These are phyloP conservation scores for Cardiosporidium cionae DNA, from an alignment of 169 alveolate genomes.

Conservation along the genomic window DNA sequence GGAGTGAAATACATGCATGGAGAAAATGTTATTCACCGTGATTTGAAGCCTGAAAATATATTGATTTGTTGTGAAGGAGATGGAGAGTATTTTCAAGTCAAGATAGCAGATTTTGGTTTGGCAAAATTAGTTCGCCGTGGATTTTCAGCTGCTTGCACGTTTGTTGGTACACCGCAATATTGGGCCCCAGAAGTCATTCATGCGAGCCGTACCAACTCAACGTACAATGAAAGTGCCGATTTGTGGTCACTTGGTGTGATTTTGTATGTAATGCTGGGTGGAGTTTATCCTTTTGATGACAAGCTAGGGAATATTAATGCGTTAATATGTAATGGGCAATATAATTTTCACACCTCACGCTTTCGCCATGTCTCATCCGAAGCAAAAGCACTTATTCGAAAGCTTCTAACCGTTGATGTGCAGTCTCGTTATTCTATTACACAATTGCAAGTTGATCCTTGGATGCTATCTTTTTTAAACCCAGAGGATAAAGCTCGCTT, in stretches of 20 bases:
- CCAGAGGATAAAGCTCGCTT: no score
- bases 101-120: constrained; percentile 52
- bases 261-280: constrained; percentile 25
- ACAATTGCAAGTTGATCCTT: no score
- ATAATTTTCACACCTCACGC: no score
- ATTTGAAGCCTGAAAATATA: constrained; percentile 45
- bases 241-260: constrained; percentile 26
- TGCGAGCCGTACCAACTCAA: neutral
- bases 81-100: constrained; percentile 36
- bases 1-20: constrained; percentile 41
- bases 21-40: constrained; percentile 36
- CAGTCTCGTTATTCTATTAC: no score
- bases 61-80: constrained; percentile 21
- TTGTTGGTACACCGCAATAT: constrained; percentile 55
- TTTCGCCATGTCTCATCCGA: no score
- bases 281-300: constrained; percentile 34
- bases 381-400: no score
- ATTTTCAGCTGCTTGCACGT: constrained; percentile 34
- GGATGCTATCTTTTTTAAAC: no score
- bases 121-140: constrained; percentile 35
- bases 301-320: no score
- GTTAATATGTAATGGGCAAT: no score
- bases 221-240: constrained; percentile 15
- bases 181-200: constrained; percentile 21
- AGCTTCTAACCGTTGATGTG: no score